Evolutionary conservation across 257 asterid species (phyloP), one percentile per base, ranked within the genome.

Genomic region (Solanum ossicruentum): DNA sequence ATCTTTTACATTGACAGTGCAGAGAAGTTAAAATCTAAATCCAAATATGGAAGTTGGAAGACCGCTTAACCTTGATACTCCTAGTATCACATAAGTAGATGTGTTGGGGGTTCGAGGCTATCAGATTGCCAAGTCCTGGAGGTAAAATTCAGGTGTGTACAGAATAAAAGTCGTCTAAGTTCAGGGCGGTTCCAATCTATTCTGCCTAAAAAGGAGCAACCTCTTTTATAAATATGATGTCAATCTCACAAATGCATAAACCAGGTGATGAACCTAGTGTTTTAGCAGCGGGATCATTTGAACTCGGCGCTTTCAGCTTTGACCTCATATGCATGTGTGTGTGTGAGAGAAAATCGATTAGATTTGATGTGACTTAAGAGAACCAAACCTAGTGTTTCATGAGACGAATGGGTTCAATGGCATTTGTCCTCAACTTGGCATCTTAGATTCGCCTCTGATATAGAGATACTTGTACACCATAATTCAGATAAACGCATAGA

Each of bases 261-360:
- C 41, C 28, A 41, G 10, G 49, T 10, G 15, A 45, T 69, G 13
- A 6, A 66, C 73, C 73, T 28, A 28, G 73, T 28, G 73, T 28
- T 66, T 26, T 12, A 32, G 73, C 70, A 61, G 70, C 16, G 9
- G 67, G 67, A 20, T 60, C 2, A 7, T 63, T 13, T 65, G 71
- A 26, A 23, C 20, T 21, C 0, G 6, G 43, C 18, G 1, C 5
- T 65, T 65, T 0, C 0, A 65, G 41, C 0, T 26, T 65, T 10
- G 20, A 21, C 72, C 72, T 65, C 43, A 32, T 26, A 17, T 56
- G 51, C 63, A 7, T 56, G 12, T 17, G 23, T 65, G 41, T 6
- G 10, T 26, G 70, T 11, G 70, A 36, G 4, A 63, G 36, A 32
- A 32, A 63, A 23, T 0, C 18, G 36, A 61, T 60, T 13, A 26